Base-by-base conservation (phyloP, 352 stramenopile genomes). In the Phytopythium montanum region DNA sequence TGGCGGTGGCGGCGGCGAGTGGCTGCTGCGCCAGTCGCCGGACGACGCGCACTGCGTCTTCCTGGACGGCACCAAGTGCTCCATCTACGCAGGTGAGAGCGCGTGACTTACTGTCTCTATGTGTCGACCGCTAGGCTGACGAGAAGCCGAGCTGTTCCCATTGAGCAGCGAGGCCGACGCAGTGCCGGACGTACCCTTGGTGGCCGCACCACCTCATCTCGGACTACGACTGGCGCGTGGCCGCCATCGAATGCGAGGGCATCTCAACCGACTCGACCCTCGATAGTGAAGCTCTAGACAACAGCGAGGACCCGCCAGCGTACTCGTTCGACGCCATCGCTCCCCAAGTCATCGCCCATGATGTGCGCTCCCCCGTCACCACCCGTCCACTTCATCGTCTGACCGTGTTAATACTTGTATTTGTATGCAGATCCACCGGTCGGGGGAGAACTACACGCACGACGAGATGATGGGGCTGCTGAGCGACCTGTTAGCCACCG, bases 171-270 rank as follows among this genome's bases (percentile, higher is more conserved):
- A 71, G 84, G 12, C 84, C 84, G 33, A 92, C 80, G 42, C 84
- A 94, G 63, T 94, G 84, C 58, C 76, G 79, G 13, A 94, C 84
- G 45, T 94, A 88, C 50, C 84, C 84, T 41, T 94, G 83, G 79
- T 94, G 84, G 84, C 84, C 81, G 36, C 81, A 92, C 55, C 59
- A 91, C 58, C 55, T 93, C 9, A 73, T 90, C 57, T 90, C 84
- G 3, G 71, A 87, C 54, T 92, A 92, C 72, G 84, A 94, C 53
- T 94, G 84, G 84, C 70, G 73, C 21, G 65, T 91, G 12, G 72
- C 80, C 1, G 80, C 84, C 31, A 55, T 46, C 4, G 58, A 84
- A 21, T 94, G 84, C 56, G 84, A 93, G 73, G 84, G 84, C 14
- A 89, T 93, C 46, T 53, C 49, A 3, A 28, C 68, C 5, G 29